Percentiles rank a stretch among this genome's conserved stretches.
These are phyloP conservation scores for Vanrija sp. DNA, from an alignment of 1,284 basidiomycete species.

Conservation along the genomic window DNA sequence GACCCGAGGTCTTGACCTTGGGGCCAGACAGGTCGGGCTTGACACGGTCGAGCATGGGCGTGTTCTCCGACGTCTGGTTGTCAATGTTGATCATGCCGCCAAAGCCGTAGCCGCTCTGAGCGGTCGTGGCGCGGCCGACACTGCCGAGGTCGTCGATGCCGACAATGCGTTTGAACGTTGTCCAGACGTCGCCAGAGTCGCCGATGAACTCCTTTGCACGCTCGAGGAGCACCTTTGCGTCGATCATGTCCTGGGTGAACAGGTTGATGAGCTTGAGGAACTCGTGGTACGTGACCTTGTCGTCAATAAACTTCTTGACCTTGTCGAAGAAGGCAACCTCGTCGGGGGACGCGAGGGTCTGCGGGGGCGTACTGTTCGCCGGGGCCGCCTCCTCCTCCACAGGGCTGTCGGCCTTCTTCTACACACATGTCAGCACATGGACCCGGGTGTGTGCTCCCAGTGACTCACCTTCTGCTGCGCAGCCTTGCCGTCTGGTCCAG, in stretches of 20 bases:
- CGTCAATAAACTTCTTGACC: conserved; percentile 77
- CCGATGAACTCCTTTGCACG: conserved; percentile 73
- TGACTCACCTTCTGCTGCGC: conserved; percentile 24
- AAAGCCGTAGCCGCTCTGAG: conserved; percentile 52
- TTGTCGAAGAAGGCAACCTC: conserved; percentile 93
- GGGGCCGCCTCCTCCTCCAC: conserved; percentile 30
- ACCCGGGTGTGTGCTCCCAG: neutral
- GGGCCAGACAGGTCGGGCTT: conserved; percentile 51
- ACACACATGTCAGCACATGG: conserved; percentile 9
- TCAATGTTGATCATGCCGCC: conserved; percentile 51
- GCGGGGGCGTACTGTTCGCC: conserved; percentile 23
- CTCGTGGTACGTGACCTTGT: conserved; percentile 87
- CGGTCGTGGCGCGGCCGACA: conserved; percentile 65
- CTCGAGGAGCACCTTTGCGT: conserved; percentile 75
- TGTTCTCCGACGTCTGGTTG: conserved; percentile 52
- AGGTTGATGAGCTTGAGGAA: conserved; percentile 94
- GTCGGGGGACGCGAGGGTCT: conserved; percentile 62
- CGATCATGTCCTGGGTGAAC: conserved; percentile 91
- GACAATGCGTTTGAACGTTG: conserved; percentile 81
- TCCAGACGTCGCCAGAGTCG: conserved; percentile 69
- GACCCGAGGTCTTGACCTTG: conserved; percentile 58
- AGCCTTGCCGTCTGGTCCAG: conserved; percentile 54
- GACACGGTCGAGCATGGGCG: conserved; percentile 61
- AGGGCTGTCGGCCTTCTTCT: conserved; percentile 38
- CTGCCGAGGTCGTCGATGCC: conserved; percentile 70